These are phyloP conservation scores for Dipteronia sinensis DNA, from an alignment of 345 rosid genomes.

Conservation along the genomic window DNA sequence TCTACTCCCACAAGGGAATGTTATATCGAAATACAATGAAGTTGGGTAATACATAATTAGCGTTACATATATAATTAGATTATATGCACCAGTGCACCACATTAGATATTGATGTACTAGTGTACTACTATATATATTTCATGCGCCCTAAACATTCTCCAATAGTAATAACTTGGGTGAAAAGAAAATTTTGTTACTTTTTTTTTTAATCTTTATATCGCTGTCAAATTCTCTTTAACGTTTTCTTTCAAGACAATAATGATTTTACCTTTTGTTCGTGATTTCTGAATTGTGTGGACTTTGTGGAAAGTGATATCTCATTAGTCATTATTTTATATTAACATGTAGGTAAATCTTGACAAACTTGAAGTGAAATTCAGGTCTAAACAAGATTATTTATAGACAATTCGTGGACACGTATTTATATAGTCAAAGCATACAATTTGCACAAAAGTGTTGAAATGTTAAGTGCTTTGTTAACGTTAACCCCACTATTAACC, in stretches of 20 bases:
- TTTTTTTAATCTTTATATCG: not conserved
- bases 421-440: not conserved
- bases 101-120: too few species aligned
- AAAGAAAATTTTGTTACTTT: too few species aligned
- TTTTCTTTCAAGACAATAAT: not conserved
- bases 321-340: not conserved
- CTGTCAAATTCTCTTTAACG: not conserved
- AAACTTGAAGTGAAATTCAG: not conserved
- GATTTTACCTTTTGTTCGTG: not conserved
- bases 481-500: not conserved
- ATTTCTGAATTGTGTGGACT: not conserved
- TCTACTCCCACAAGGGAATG: too few species aligned
- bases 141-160: too few species aligned
- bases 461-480: not conserved
- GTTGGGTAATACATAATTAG: too few species aligned
- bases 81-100: too few species aligned
- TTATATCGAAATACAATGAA: too few species aligned
- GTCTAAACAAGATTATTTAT: not conserved
- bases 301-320: not conserved
- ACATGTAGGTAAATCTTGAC: not conserved
- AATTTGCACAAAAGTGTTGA: not conserved
- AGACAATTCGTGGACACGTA: not conserved
- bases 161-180: too few species aligned
- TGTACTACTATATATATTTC: too few species aligned
- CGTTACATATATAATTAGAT: too few species aligned